Conservation (phyloP, 768 basidiomycete genomes). For the Serendipita sp. region DNA sequence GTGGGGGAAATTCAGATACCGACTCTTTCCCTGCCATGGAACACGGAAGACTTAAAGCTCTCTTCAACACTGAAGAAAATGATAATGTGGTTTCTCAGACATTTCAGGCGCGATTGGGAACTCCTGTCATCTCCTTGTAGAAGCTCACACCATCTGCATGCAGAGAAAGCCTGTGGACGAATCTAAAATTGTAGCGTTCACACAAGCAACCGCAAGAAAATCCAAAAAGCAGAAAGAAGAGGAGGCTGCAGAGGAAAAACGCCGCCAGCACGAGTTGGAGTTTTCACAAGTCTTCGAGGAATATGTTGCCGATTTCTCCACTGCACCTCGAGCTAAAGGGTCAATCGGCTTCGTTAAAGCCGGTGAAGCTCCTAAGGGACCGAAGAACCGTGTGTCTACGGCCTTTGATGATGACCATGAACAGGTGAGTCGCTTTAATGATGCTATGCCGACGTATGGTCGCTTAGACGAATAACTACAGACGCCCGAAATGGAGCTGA, state of each 20-base stretch:
- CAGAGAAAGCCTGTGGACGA: constrained; percentile 4
- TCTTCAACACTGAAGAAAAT: background rate
- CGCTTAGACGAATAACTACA: background rate
- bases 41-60: background rate
- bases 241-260: constrained; percentile 82
- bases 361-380: background rate
- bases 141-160: background rate
- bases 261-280: constrained; percentile 25
- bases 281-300: constrained; percentile 33
- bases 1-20: background rate
- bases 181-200: constrained; percentile 3
- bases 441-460: background rate
- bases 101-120: constrained; percentile 1
- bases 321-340: constrained; percentile 15
- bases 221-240: constrained; percentile 84
- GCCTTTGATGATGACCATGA: background rate
- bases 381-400: background rate
- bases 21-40: background rate
- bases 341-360: background rate
- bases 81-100: background rate
- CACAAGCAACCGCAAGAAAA: constrained; percentile 46
- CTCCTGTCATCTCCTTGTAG: background rate
- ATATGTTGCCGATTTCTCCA: constrained; percentile 14
- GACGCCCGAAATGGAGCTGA: constrained; percentile 11
- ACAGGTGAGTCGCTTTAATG: background rate